Evolutionary conservation across 2,329 filamentous ascomycete genomes (phyloP), one percentile per base, ranked within the genome.

Genomic region (Coccinonectria pachysandricola): DNA sequence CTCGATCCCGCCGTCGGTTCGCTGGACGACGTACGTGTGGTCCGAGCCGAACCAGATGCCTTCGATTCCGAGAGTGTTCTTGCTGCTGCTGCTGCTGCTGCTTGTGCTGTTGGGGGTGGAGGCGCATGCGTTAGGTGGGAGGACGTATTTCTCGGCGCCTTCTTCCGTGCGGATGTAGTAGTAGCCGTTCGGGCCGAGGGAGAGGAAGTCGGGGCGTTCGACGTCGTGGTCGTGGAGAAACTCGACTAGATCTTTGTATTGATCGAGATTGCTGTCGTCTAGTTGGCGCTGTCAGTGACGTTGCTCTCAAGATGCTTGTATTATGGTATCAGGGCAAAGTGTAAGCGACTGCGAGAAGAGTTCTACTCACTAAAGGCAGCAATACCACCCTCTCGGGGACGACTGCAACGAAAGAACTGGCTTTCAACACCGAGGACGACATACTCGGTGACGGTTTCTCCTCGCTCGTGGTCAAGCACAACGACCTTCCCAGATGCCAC

Each of bases 151-250:
- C n/a, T n/a, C n/a, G n/a, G n/a, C n/a, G n/a, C n/a, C n/a, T n/a
- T n/a, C n/a, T n/a, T n/a, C n/a, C n/a, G n/a, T n/a, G 2, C 42
- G 42, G 24, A 35, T 34, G 26, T 40, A 44, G 23, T 34, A 45
- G n/a, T 30, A 28, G 4, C 28, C 27, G 19, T 30, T 14, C 2
- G 30, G 33, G 1, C 42, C 42, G 8, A 46, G 28, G 10, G 31
- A 40, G n/a, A 44, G 21, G 4, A 44, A 42, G 2, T 18, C 15
- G 1, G 42, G 42, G 5, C 42, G 38, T n/a, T 41, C 40, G 8
- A 40, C 33, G 19, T 45, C 28, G 15, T 44, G 30, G 2, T 32
- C 26, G 15, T 28, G 23, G 4, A 40, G 40, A 11, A 42, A 31
- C 12, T 31, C 30, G 12, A 26, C 17, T 4, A 45, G 12, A 17